Evolutionary conservation across 2,329 filamentous ascomycete genomes (phyloP).

Genomic region (Ilyonectria sp.): DNA sequence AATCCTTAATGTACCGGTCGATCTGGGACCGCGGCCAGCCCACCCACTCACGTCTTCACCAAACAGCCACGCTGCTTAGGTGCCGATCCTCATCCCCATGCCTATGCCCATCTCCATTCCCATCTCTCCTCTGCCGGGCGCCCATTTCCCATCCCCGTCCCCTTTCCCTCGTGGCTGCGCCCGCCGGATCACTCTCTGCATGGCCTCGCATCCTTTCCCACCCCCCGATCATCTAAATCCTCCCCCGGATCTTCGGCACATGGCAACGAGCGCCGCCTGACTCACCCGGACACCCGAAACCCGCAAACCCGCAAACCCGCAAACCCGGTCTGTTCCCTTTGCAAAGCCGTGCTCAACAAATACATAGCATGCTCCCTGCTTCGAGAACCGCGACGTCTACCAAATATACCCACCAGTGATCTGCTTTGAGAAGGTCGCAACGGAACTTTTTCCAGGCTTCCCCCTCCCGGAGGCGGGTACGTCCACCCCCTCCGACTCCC

Average conservation of each 20-base stretch:
- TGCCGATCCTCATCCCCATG: conserved; percentile 26
- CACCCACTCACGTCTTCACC: conserved; percentile 8
- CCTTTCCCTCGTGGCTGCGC: conserved; percentile 10
- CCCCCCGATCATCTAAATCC: conserved; percentile 14
- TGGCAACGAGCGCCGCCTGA: conserved; percentile 3
- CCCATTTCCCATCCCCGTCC: not conserved
- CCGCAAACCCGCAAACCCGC: conserved; percentile 6
- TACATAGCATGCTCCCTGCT: not conserved
- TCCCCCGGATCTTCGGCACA: conserved; percentile 29
- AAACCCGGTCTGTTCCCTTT: not conserved
- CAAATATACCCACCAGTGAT: conserved; percentile 4
- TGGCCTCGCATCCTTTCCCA: not conserved
- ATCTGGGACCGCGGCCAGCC: conserved; percentile 6
- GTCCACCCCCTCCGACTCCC: conserved; percentile 18
- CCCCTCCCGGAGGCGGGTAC: conserved; percentile 9
- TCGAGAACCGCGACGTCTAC: not conserved
- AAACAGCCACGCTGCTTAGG: conserved; percentile 19
- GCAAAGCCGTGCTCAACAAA: not conserved
- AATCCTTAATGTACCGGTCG: not conserved
- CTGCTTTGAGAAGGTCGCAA: conserved; percentile 48
- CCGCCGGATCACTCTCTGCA: not conserved
- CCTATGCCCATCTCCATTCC: conserved; percentile 13
- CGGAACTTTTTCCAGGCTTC: conserved; percentile 19
- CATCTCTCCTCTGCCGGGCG: not conserved
- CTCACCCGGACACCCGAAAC: conserved; percentile 20